Evolutionary conservation across 129 eudicot genomes (phyloP).

Genomic region (Smallanthus sonchifolius): DNA sequence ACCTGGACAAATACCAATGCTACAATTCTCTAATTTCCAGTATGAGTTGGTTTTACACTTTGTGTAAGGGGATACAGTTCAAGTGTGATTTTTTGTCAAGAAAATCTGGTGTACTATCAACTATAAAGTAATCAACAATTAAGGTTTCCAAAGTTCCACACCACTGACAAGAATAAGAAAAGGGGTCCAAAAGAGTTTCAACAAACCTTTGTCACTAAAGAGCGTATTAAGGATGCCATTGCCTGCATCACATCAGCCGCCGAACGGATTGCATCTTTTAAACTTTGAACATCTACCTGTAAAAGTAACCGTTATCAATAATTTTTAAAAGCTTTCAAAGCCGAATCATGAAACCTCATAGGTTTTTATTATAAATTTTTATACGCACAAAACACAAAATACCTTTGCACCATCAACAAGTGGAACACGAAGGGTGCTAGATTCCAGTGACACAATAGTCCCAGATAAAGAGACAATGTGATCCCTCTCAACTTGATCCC

Average conservation of each 20-base stretch:
- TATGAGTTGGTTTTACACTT: constrained; percentile 2
- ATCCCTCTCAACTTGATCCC: constrained; percentile 41
- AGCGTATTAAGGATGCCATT: constrained; percentile 61
- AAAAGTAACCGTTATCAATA: constrained; percentile 12
- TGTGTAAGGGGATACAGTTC: constrained; percentile 8
- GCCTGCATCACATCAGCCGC: constrained; percentile 85
- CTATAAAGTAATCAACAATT: constrained; percentile 14
- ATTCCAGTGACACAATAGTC: constrained; percentile 31
- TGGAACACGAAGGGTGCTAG: constrained; percentile 42
- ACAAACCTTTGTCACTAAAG: constrained; percentile 57
- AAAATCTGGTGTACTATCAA: not conserved
- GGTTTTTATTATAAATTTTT: not conserved
- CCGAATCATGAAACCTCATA: not conserved
- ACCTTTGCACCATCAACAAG: constrained; percentile 44
- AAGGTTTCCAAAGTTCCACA: not conserved
- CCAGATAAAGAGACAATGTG: constrained; percentile 32
- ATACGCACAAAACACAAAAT: not conserved
- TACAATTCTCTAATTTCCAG: not conserved
- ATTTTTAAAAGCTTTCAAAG: not conserved
- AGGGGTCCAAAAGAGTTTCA: constrained; percentile 4
- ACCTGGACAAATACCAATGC: not conserved
- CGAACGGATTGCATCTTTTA: constrained; percentile 68
- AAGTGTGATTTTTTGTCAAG: constrained; percentile 4
- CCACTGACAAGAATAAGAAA: not conserved
- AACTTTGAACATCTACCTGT: constrained; percentile 64